Base-by-base conservation (phyloP, 208 protist species). In the Crithidia bombi region DNA sequence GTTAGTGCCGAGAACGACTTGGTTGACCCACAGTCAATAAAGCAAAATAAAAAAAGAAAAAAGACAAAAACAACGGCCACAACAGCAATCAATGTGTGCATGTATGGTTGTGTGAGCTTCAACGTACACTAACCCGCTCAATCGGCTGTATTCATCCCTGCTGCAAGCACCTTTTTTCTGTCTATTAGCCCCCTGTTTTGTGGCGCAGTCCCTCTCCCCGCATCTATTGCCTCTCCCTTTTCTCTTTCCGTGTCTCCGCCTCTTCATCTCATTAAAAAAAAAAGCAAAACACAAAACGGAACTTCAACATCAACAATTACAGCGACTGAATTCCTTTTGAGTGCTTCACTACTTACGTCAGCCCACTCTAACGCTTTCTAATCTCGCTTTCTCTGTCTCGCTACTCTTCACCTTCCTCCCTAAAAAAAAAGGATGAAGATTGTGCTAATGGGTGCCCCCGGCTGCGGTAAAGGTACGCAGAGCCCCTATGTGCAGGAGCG, bases 381-480 rank as follows among this genome's bases (percentile, higher is more conserved):
- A 28, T 39, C 26, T 55, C n/a, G 33, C 46, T 28, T 32, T 59
- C 33, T 41, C 33, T 25, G 17, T 32, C 57, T 38, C 3, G 19
- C 43, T 33, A 15, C 21, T 58, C n/a, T 33, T 10, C 35, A 33
- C 5, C 23, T 33, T 26, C n/a, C 30, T 39, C 9, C 23, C 10
- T 39, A 25, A 9, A 15, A 47, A 58, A 19, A 23, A 25, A 73
- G n/a, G 32, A 95, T 95, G 90, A 95, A 93, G 75, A 87, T 95
- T 44, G 79, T 97, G n/a, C 65, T 97, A 41, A 92, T 97, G 79
- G 95, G 95, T 41, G 90, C 95, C 35, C 92, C 91, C 9, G 95
- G 92, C 12, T 95, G 86, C 55, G 97, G 96, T 39, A 98, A 98
- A 72, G 97, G 97, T 28, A 98, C 96, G 39, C 93, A 98, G 73